Base-by-base conservation (phyloP, 345 rosid species). In the Brassica rapa region DNA sequence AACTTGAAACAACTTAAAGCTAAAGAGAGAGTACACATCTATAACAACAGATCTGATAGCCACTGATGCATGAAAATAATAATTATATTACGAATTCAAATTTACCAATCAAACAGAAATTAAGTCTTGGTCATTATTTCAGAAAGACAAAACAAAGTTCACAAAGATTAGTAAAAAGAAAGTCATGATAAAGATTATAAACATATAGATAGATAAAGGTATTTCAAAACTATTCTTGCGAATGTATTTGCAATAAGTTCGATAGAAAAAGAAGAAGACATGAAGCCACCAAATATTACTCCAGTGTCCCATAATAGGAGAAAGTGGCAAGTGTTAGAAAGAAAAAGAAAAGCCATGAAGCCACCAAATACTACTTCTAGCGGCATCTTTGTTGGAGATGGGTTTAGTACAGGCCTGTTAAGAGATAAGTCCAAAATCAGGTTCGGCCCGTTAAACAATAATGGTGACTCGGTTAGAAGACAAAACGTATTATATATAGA, bases 341-440 rank as follows among this genome's bases (percentile, higher is more conserved):
- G 46, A 39, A 39, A 39, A 39, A 39, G 46, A 39, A 39, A 39
- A 39, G 9, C 39, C 39, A 35, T 7, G 56, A 51, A n/a, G 8
- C 19, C 19, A 51, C 21, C 8, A 51, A 51, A 68, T 30, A 30
- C 81, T 72, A 71, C 7, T 72, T 71, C 72, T 39, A 39, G 46
- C 46, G 12, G 46, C 14, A 39, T 39, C 46, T 6, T 19, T 19
- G 21, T 19, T 19, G 21, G 21, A 19, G 21, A 19, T 19, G 21
- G 21, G 21, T 19, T 19, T 19, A 19, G 21, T 19, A 19, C 21
- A 19, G 21, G 21, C 21, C 21, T 19, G 21, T 19, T 19, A 19
- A 19, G 21, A 19, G 21, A 19, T 19, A 19, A 19, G 21, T 19
- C 21, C 21, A 19, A 19, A 19, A 19, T 19, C 21, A 19, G 21